Conservation (phyloP, 2,329 filamentous ascomycete genomes). For the Colletotrichum sp. region DNA sequence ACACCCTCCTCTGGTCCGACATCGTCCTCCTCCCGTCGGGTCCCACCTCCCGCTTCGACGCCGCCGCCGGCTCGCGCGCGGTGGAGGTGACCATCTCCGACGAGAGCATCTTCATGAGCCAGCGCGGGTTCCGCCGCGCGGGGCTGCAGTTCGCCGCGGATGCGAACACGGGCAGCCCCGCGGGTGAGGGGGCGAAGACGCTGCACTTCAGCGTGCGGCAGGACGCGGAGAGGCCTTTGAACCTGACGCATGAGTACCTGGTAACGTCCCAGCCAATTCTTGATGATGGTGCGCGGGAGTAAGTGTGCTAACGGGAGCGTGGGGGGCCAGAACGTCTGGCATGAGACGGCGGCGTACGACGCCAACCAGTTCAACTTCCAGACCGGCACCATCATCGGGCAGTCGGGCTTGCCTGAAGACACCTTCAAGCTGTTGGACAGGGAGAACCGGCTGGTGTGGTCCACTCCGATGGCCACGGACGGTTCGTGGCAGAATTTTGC, state of each 20-base stretch:
- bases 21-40: conserved; percentile 36
- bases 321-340: conserved; percentile 37
- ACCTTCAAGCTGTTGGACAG: conserved; percentile 22
- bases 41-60: conserved; percentile 41
- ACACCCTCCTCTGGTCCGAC: conserved; percentile 38
- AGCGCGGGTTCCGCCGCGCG: conserved; percentile 50
- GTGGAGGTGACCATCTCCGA: conserved; percentile 51
- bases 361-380: conserved; percentile 45
- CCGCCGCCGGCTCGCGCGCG: conserved; percentile 32
- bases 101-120: conserved; percentile 48
- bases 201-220: conserved; percentile 39
- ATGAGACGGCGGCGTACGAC: conserved; percentile 40
- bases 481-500: conserved; percentile 25
- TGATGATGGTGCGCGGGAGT: background rate
- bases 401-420: conserved; percentile 1
- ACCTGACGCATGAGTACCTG: conserved; percentile 42
- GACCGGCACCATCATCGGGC: conserved; percentile 34
- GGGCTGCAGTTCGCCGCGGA: conserved; percentile 48
- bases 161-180: conserved; percentile 42
- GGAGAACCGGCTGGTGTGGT: conserved; percentile 21
- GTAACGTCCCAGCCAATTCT: background rate
- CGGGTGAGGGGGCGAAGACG: conserved; percentile 36
- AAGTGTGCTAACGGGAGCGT: background rate
- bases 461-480: conserved; percentile 12
- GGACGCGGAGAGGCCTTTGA: conserved; percentile 35